Evolutionary conservation across 2,329 filamentous ascomycete genomes (phyloP).

Genomic region (Trichoderma brevicompactum): DNA sequence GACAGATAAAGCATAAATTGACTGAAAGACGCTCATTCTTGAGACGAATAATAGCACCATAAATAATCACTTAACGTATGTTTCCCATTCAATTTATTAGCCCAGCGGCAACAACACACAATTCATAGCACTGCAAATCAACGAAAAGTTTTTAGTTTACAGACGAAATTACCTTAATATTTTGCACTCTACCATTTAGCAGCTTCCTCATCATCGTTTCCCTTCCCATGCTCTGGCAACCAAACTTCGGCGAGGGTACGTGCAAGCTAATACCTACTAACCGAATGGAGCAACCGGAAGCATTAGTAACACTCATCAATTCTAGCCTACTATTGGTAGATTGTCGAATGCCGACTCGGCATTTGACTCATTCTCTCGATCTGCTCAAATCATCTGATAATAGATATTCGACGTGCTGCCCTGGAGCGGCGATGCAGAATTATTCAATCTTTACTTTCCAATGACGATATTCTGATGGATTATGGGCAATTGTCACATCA

Average conservation of each 20-base stretch:
- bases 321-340: not conserved
- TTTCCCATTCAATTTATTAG: no score
- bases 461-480: not conserved
- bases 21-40: no score
- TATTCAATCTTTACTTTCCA: not conserved
- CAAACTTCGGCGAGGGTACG: no score
- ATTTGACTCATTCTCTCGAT: not conserved
- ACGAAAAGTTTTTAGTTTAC: no score
- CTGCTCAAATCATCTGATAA: not conserved
- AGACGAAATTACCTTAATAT: no score
- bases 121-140: no score
- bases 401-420: not conserved
- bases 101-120: no score
- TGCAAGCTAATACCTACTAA: not conserved
- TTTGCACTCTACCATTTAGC: no score
- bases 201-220: no score
- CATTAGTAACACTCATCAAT: not conserved
- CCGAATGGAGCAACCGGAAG: not conserved
- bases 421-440: not conserved
- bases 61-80: no score
- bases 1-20: no score
- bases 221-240: not conserved
- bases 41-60: no score
- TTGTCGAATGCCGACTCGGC: not conserved
- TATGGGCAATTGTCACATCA: not conserved